phyloP scores from a whole-genome alignment of 2,329 filamentous ascomycete species.

The Samsoniella hepiali region DNA sequence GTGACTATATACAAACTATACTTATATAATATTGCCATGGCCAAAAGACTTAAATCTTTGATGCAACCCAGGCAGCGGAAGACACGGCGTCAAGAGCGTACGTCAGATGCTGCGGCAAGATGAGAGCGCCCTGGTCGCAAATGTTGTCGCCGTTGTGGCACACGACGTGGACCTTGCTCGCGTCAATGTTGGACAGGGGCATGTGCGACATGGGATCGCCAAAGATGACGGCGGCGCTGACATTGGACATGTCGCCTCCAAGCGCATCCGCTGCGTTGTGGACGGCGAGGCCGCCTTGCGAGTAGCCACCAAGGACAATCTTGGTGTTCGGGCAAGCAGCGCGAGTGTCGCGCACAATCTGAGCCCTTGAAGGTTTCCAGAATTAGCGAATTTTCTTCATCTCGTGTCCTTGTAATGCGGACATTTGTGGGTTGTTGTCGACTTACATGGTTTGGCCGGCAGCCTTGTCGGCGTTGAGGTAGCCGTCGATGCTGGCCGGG shows the following conservation, averaged over 20 bases:
- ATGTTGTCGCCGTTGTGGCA: constrained; percentile 31
- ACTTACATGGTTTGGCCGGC: constrained; percentile 27
- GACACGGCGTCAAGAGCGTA: constrained; percentile 26
- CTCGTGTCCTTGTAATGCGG: too few relatives aligned
- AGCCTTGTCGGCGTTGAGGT: constrained; percentile 23
- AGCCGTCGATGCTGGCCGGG: constrained; percentile 28
- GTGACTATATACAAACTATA: neutral
- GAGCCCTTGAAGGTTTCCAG: constrained; percentile 29
- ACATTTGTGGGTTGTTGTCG: neutral
- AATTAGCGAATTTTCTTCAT: too few relatives aligned
- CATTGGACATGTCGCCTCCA: constrained; percentile 24
- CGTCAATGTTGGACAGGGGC: constrained; percentile 25
- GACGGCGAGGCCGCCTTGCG: constrained; percentile 29
- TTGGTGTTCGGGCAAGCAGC: constrained; percentile 20
- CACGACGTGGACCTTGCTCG: constrained; percentile 23
- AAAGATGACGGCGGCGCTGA: constrained; percentile 32
- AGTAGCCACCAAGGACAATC: constrained; percentile 28
- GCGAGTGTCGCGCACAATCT: constrained; percentile 29
- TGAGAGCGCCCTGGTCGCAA: constrained; percentile 29
- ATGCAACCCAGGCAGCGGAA: constrained; percentile 26
- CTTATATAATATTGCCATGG: neutral
- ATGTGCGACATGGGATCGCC: constrained; percentile 29
- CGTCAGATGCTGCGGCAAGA: constrained; percentile 27
- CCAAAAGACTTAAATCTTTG: constrained; percentile 12
- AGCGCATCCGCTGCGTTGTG: constrained; percentile 28